A percentile compares a stretch with the other conserved stretches of the same genome.
Evolutionary conservation across 768 basidiomycete genomes (phyloP).

Genomic region (Phylloporus scabripes): DNA sequence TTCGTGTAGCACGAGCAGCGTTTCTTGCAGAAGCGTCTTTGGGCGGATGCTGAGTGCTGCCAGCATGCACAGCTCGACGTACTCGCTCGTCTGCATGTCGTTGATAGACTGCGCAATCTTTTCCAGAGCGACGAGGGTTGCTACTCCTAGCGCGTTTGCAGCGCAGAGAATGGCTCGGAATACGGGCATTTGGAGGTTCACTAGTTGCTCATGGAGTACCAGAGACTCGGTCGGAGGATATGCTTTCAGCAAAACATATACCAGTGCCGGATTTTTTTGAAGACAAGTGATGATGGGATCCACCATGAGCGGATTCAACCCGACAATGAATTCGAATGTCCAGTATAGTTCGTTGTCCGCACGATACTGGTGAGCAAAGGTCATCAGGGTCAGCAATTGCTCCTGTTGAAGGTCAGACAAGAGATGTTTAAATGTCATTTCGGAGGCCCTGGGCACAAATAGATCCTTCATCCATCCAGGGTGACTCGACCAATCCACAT

Average conservation of each 20-base stretch:
- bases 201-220: slow-evolving; percentile 26
- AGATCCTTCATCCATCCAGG: slow-evolving; percentile 29
- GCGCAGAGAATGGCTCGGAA: slow-evolving; percentile 47
- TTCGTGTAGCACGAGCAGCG: slow-evolving; percentile 56
- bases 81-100: slow-evolving; percentile 35
- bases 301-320: slow-evolving; percentile 24
- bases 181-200: slow-evolving; percentile 29
- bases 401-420: slow-evolving; percentile 19
- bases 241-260: slow-evolving; percentile 45
- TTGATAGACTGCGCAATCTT: slow-evolving; percentile 46
- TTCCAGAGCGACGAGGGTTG: slow-evolving; percentile 54
- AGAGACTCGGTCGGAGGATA: slow-evolving; percentile 42
- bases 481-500: slow-evolving; percentile 37
- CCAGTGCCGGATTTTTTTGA: slow-evolving; percentile 48
- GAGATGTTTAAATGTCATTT: slow-evolving; percentile 15
- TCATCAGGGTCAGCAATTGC: slow-evolving; percentile 15
- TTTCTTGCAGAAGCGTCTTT: slow-evolving; percentile 49
- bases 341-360: slow-evolving; percentile 51
- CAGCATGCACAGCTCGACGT: slow-evolving; percentile 50
- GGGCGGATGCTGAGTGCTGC: slow-evolving; percentile 48
- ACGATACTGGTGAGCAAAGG: slow-evolving; percentile 39
- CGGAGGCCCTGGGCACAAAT: slow-evolving; percentile 25
- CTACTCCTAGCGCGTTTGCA: slow-evolving; percentile 50
- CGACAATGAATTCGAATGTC: slow-evolving; percentile 40
- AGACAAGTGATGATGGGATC: slow-evolving; percentile 38